Evolutionary conservation across 331 rosid genomes (phyloP).

Genomic region (Malus hybrid): DNA sequence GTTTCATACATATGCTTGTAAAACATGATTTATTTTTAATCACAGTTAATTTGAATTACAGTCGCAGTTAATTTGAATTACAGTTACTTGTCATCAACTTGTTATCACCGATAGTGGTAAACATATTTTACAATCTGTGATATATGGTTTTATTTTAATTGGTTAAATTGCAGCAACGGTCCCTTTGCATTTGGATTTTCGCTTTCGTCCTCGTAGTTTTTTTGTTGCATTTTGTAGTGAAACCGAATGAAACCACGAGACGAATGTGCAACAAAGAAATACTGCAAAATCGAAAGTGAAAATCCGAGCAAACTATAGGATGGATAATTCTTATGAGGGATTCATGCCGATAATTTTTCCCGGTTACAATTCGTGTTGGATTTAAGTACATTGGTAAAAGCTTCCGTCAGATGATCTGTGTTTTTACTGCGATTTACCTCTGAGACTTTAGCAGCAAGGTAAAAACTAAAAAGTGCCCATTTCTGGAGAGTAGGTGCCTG

Average conservation of each 20-base stretch:
- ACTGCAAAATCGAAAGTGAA: background rate
- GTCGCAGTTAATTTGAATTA: too few species aligned
- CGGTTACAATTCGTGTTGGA: background rate
- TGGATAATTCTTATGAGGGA: background rate
- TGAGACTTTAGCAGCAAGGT: background rate
- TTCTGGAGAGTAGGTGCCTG: slow-evolving; percentile 1
- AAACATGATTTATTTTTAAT: too few species aligned
- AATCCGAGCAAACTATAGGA: background rate
- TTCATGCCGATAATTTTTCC: too few species aligned
- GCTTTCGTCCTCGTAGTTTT: too few species aligned
- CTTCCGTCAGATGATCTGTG: background rate
- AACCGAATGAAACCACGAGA: too few species aligned
- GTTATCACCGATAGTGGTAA: background rate
- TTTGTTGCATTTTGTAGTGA: too few species aligned
- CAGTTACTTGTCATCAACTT: background rate
- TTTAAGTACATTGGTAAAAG: background rate
- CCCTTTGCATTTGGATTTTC: too few species aligned
- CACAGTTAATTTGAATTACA: too few species aligned
- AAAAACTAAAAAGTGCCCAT: slow-evolving; percentile 2
- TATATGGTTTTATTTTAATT: too few species aligned
- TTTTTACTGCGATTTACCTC: background rate
- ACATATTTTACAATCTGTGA: background rate
- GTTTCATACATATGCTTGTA: background rate
- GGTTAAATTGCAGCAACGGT: too few species aligned
- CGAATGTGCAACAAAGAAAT: too few species aligned